These are phyloP conservation scores for Bipolaris cookei DNA, from an alignment of 2,329 filamentous ascomycete species.

Conservation along the genomic window DNA sequence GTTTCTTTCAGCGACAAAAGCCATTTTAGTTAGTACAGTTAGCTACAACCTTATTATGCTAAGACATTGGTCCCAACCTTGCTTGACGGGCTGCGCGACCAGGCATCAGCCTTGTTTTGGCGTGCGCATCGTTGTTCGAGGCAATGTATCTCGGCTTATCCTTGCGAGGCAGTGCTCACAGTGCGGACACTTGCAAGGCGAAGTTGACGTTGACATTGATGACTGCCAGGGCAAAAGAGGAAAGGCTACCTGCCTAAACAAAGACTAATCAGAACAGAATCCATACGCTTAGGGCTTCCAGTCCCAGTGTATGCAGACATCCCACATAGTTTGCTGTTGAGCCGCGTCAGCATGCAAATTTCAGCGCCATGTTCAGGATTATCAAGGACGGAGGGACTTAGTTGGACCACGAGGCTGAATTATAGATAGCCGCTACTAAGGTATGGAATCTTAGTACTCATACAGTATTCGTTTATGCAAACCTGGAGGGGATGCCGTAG, in stretches of 20 bases:
- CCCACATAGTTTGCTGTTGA: slow-evolving; percentile 58
- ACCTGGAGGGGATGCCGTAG: slow-evolving; percentile 63
- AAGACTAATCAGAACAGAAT: slow-evolving; percentile 46
- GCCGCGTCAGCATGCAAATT: slow-evolving; percentile 64
- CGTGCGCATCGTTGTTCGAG: slow-evolving; percentile 50
- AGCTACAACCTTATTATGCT: slow-evolving; percentile 34
- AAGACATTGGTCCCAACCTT: slow-evolving; percentile 30
- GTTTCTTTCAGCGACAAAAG: slow-evolving; percentile 57
- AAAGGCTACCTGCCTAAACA: neutral
- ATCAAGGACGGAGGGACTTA: slow-evolving; percentile 62
- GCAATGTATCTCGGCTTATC: slow-evolving; percentile 56
- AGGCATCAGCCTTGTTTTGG: slow-evolving; percentile 57
- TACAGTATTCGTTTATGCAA: slow-evolving; percentile 60
- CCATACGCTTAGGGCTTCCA: slow-evolving; percentile 56
- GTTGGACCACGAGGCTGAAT: slow-evolving; percentile 60
- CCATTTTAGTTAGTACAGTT: slow-evolving; percentile 57
- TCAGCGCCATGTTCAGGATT: slow-evolving; percentile 61
- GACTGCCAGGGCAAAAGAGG: slow-evolving; percentile 23
- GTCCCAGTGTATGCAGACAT: slow-evolving; percentile 51
- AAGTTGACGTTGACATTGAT: slow-evolving; percentile 61
- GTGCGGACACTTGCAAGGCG: slow-evolving; percentile 61
- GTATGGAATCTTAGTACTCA: slow-evolving; percentile 61
- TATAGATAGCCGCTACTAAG: slow-evolving; percentile 61
- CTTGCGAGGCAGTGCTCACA: slow-evolving; percentile 59
- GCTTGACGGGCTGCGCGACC: slow-evolving; percentile 47